phyloP scores from a whole-genome alignment of 2,329 filamentous ascomycete species.

The Arthrocladium fulminans region DNA sequence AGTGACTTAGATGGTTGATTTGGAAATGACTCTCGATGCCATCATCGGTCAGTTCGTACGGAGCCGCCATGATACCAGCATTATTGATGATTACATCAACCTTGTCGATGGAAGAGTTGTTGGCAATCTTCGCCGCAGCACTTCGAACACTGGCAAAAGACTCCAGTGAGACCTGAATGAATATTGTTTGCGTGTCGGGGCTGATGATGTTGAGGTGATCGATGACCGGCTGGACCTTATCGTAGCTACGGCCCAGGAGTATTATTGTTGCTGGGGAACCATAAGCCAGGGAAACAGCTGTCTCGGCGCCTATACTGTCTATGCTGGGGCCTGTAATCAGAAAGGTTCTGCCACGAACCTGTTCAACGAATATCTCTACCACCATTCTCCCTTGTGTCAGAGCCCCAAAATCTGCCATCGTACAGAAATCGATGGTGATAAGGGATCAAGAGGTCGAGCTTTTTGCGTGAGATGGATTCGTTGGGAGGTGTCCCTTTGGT shows the following conservation, averaged over 20 bases:
- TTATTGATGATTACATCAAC: conserved; percentile 40
- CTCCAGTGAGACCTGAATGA: conserved; percentile 17
- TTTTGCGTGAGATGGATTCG: not conserved
- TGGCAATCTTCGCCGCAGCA: conserved; percentile 17
- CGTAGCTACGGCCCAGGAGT: conserved; percentile 22
- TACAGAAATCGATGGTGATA: no score
- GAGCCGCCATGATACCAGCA: conserved; percentile 34
- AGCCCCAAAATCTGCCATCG: conserved; percentile 24
- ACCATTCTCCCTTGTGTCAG: conserved; percentile 27
- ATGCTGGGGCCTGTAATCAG: conserved; percentile 23
- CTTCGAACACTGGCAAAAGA: conserved; percentile 17
- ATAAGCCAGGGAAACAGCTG: conserved; percentile 24
- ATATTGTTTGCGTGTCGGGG: conserved; percentile 12
- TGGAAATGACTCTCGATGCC: conserved; percentile 33
- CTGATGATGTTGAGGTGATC: conserved; percentile 16
- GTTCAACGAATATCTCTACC: conserved; percentile 25
- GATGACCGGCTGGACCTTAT: conserved; percentile 24
- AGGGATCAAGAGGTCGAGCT: not conserved
- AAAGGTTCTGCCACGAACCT: conserved; percentile 27
- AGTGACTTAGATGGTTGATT: conserved; percentile 33
- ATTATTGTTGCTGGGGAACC: conserved; percentile 24
- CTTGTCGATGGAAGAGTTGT: conserved; percentile 2
- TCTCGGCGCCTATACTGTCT: conserved; percentile 24
- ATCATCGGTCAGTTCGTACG: conserved; percentile 22
- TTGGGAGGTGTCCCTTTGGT: not conserved